Conservation (phyloP, 2,329 filamentous ascomycete genomes). For the Bipolaris oryzae region DNA sequence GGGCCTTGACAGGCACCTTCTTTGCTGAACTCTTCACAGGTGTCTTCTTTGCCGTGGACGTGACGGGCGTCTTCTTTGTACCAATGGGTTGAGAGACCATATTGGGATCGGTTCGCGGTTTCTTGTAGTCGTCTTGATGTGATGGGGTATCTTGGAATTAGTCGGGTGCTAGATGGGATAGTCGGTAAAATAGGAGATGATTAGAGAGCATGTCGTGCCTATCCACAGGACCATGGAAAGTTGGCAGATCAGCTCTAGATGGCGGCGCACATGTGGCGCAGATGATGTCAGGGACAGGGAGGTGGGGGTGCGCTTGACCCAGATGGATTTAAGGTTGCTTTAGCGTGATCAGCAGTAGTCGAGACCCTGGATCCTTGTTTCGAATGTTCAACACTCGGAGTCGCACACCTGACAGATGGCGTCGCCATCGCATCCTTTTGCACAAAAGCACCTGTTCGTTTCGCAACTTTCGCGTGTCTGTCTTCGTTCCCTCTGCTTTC, state of each 20-base stretch:
- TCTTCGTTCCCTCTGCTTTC: background rate
- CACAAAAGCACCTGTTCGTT: constrained; percentile 5
- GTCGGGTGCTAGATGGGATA: background rate
- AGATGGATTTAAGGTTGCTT: constrained; percentile 29
- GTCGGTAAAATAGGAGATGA: background rate
- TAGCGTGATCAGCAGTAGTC: constrained; percentile 24
- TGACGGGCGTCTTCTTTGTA: constrained; percentile 31
- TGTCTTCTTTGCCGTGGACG: constrained; percentile 25
- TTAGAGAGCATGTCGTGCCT: constrained; percentile 5
- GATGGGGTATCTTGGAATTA: background rate
- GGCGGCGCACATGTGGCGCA: constrained; percentile 21
- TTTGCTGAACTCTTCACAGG: constrained; percentile 11
- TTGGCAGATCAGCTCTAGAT: constrained; percentile 19
- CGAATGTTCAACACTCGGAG: constrained; percentile 20
- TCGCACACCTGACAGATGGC: constrained; percentile 16
- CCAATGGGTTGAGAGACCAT: constrained; percentile 38
- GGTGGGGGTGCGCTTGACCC: constrained; percentile 23
- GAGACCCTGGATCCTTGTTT: constrained; percentile 32
- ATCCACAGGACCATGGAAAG: constrained; percentile 14
- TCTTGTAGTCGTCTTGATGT: background rate
- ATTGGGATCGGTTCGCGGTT: constrained; percentile 3
- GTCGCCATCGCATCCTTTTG: constrained; percentile 10
- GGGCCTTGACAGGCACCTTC: constrained; percentile 6
- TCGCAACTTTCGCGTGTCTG: background rate
- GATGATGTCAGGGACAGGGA: constrained; percentile 35